Evolutionary conservation across 2,329 filamentous ascomycete genomes (phyloP).

Genomic region (Sodiomyces alkalinus): DNA sequence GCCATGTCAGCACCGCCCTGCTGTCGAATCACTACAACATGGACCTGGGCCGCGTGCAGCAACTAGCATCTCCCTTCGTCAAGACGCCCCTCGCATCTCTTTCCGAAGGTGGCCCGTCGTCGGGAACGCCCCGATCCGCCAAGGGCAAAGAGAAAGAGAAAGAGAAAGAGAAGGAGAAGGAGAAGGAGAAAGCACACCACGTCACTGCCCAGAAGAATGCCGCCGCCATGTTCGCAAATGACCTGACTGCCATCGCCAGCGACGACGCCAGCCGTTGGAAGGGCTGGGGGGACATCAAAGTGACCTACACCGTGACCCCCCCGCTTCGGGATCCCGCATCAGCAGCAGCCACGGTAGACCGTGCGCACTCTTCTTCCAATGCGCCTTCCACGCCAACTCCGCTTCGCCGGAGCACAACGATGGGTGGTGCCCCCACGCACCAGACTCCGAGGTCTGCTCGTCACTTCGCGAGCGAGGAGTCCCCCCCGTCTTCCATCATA

Average conservation of each 20-base stretch:
- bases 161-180: no score
- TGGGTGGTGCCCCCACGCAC: conserved; percentile 22
- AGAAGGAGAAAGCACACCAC: conserved; percentile 10
- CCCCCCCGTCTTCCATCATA: conserved; percentile 31
- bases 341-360: conserved; percentile 2
- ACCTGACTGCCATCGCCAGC: conserved; percentile 62
- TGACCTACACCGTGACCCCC: conserved; percentile 43
- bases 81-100: conserved; percentile 47
- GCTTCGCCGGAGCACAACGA: conserved; percentile 51
- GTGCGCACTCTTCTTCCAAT: conserved; percentile 17
- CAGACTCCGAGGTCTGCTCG: conserved; percentile 24
- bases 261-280: conserved; percentile 46
- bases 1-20: conserved; percentile 55
- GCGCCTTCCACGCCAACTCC: conserved; percentile 61
- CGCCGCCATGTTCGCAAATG: conserved; percentile 59
- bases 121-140: conserved; percentile 37
- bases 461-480: conserved; percentile 18
- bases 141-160: conserved; percentile 70
- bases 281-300: conserved; percentile 65
- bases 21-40: conserved; percentile 76
- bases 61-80: conserved; percentile 67
- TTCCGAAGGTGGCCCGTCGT: conserved; percentile 32
- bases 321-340: conserved; percentile 6
- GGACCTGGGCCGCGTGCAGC: conserved; percentile 66
- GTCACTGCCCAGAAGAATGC: conserved; percentile 27